Conservation (phyloP, 2,329 filamentous ascomycete genomes). For the Aspergillus luchuensis region DNA sequence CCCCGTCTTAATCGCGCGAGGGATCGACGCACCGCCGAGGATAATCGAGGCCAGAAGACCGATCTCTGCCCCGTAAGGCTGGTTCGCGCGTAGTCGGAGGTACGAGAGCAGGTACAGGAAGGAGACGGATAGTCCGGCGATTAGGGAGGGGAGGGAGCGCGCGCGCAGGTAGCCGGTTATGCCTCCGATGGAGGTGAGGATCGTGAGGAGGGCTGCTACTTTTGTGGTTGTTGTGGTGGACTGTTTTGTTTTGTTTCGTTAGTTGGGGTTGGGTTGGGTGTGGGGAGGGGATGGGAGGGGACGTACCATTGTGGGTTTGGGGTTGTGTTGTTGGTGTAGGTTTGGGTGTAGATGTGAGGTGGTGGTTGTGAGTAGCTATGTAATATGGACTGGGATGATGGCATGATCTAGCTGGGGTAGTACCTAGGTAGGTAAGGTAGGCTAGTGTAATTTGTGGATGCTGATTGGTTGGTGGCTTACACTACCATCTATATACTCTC, state of each 20-base stretch:
- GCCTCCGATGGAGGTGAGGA: conserved; percentile 82
- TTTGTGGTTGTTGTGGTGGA: neutral
- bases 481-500: too few species aligned
- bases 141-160: conserved; percentile 81
- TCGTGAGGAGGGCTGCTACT: conserved; percentile 71
- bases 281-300: too few species aligned
- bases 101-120: conserved; percentile 76
- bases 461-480: too few species aligned
- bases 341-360: neutral
- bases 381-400: neutral
- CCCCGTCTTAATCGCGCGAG: conserved; percentile 76
- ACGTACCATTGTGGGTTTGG: conserved; percentile 26
- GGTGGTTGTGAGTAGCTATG: neutral
- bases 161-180: conserved; percentile 84
- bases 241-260: too few species aligned
- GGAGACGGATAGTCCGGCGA: conserved; percentile 82
- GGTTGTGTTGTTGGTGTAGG: neutral
- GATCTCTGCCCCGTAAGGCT: conserved; percentile 82
- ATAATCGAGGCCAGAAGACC: conserved; percentile 86
- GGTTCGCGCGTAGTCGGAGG: conserved; percentile 72
- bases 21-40: conserved; percentile 80
- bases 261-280: too few species aligned
- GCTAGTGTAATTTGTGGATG: too few species aligned
- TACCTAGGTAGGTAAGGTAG: too few species aligned
- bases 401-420: too few species aligned